A percentile compares a stretch with the other conserved stretches of the same genome.
These are phyloP conservation scores for Eugenia klotzschiana DNA, from an alignment of 441 rosid species.

Conservation along the genomic window DNA sequence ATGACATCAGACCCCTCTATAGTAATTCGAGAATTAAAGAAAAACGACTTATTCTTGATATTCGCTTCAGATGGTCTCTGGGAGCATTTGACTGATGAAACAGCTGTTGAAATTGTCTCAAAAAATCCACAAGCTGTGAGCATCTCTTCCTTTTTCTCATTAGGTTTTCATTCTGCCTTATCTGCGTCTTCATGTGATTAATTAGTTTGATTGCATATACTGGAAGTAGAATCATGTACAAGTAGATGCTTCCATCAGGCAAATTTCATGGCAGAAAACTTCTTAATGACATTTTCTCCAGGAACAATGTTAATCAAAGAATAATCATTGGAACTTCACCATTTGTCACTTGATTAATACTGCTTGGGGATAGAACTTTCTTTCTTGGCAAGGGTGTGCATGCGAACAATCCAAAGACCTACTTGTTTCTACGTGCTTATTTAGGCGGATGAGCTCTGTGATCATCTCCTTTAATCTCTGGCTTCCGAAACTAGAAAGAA, in stretches of 20 bases:
- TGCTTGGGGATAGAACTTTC: neutral
- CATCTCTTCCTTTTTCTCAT: neutral
- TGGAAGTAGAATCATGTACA: neutral
- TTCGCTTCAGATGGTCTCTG: slow-evolving; percentile 71
- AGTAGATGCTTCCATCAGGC: neutral
- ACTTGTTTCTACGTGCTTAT: neutral
- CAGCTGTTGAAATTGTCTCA: slow-evolving; percentile 34
- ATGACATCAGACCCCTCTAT: slow-evolving; percentile 55
- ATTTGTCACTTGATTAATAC: neutral
- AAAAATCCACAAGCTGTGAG: slow-evolving; percentile 39
- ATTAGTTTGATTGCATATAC: neutral
- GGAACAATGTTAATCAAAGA: neutral
- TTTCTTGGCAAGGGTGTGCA: neutral
- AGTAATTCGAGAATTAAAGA: slow-evolving; percentile 20
- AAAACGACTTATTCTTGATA: slow-evolving; percentile 37
- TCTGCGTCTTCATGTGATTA: neutral
- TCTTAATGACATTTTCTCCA: neutral
- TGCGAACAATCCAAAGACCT: neutral
- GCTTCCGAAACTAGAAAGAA: neutral
- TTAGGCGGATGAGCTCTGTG: neutral
- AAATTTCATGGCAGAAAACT: neutral
- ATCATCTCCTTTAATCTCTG: neutral
- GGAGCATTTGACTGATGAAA: slow-evolving; percentile 54
- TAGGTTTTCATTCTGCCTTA: neutral
- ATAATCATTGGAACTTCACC: neutral